Evolutionary conservation across 352 stramenopile genomes (phyloP).

Genomic region (Phytopythium aichiense): DNA sequence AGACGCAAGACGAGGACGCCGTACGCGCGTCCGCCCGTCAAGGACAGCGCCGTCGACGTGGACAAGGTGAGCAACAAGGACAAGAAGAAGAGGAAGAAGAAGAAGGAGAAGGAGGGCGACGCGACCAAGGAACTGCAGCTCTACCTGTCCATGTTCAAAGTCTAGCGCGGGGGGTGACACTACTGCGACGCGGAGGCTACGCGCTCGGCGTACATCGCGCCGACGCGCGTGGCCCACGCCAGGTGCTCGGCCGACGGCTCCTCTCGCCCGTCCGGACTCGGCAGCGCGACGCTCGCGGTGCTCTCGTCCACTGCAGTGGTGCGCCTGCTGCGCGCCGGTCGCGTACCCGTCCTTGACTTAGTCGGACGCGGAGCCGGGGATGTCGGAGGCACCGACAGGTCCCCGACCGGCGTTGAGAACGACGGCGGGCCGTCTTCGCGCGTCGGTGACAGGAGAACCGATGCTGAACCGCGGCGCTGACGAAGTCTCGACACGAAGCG

Average conservation of each 20-base stretch:
- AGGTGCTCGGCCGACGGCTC: conserved; percentile 36
- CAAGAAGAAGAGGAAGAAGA: conserved; percentile 7
- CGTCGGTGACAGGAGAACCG: not conserved
- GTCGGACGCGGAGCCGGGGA: not conserved
- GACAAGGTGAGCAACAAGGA: not conserved
- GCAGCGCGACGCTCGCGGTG: not conserved
- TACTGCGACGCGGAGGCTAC: conserved; percentile 5
- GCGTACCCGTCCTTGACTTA: not conserved
- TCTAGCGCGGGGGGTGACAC: conserved; percentile 6
- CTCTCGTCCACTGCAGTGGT: not conserved
- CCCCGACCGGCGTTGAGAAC: not conserved
- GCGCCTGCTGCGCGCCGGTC: not conserved
- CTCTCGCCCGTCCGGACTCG: conserved; percentile 8
- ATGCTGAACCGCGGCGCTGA: not conserved
- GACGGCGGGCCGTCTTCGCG: not conserved
- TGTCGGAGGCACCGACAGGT: not conserved
- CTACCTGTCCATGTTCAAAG: conserved; percentile 51
- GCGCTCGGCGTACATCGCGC: conserved; percentile 41
- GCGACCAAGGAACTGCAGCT: conserved; percentile 53
- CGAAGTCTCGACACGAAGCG: conserved; percentile 13
- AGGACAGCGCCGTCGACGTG: conserved; percentile 1
- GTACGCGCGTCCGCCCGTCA: conserved; percentile 13
- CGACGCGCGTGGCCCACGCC: conserved; percentile 53
- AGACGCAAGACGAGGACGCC: conserved; percentile 16
- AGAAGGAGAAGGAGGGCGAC: conserved; percentile 7